phyloP scores from a whole-genome alignment of 2,329 filamentous ascomycete genomes.

The Talaromyces sp. region DNA sequence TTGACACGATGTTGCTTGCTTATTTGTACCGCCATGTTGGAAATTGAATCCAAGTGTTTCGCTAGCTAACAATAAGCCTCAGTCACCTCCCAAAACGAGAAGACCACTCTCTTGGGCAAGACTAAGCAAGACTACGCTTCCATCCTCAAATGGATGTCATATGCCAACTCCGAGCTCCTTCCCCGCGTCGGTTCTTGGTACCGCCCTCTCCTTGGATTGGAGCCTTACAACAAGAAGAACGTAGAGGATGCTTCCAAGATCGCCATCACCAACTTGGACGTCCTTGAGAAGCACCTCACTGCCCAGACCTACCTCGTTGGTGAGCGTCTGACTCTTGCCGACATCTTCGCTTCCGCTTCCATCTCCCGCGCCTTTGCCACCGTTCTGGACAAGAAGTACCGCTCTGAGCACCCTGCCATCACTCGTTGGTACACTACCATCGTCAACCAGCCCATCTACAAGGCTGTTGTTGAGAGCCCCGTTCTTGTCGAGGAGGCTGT shows the following conservation, averaged over 20 bases:
- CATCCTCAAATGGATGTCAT: slow-evolving; percentile 98
- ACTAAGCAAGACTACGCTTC: slow-evolving; percentile 99
- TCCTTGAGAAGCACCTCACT: slow-evolving; percentile 81
- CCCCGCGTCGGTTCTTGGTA: slow-evolving; percentile 71
- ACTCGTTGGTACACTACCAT: slow-evolving; percentile 94
- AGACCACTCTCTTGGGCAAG: slow-evolving; percentile 98
- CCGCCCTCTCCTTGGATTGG: slow-evolving; percentile 74
- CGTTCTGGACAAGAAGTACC: slow-evolving; percentile 91
- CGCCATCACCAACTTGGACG: slow-evolving; percentile 61
- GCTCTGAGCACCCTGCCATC: slow-evolving; percentile 73
- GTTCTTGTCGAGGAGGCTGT: slow-evolving; percentile 75
- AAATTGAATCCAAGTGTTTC: slow-evolving; percentile 14
- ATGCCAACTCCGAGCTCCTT: slow-evolving; percentile 84
- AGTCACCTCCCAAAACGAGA: slow-evolving; percentile 99
- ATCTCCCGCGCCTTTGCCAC: slow-evolving; percentile 84
- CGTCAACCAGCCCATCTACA: slow-evolving; percentile 87
- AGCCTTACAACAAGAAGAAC: slow-evolving; percentile 95
- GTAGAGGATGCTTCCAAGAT: slow-evolving; percentile 74
- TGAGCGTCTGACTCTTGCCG: slow-evolving; percentile 94
- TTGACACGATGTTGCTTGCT: slow-evolving; percentile 9
- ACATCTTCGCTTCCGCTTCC: slow-evolving; percentile 77
- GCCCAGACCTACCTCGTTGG: slow-evolving; percentile 96
- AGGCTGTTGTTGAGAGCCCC: slow-evolving; percentile 68
- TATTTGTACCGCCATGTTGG: background rate
- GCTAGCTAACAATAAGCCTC: slow-evolving; percentile 18